Evolutionary conservation across 805 yeast genomes (phyloP).

Genomic region (Zygosaccharomyces bailii): DNA sequence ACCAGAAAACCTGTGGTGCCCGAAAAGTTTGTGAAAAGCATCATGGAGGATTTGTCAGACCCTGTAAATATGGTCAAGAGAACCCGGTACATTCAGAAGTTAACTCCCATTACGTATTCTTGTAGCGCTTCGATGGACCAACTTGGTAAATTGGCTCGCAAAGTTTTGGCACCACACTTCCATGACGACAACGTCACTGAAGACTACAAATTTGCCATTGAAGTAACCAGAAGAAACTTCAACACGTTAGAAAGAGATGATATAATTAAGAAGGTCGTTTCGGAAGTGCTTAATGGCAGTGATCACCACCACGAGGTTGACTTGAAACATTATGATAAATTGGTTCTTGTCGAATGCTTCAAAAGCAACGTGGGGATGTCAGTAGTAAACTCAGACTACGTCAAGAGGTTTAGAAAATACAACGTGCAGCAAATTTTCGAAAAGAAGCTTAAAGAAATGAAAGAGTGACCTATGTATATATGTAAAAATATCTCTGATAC

Average conservation of each 20-base stretch:
- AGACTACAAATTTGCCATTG: conserved; percentile 65
- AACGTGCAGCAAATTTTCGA: conserved; percentile 81
- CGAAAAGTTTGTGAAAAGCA: conserved; percentile 57
- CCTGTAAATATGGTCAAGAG: conserved; percentile 45
- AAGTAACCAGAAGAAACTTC: conserved; percentile 75
- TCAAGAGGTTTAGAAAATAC: conserved; percentile 56
- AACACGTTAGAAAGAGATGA: conserved; percentile 65
- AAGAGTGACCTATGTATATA: conserved; percentile 8
- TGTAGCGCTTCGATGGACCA: conserved; percentile 71
- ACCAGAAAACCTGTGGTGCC: conserved; percentile 78
- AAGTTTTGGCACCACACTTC: conserved; percentile 66
- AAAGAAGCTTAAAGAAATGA: conserved; percentile 29
- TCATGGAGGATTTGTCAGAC: conserved; percentile 59
- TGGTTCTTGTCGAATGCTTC: conserved; percentile 82
- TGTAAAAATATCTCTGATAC: conserved; percentile 2
- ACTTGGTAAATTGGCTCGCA: conserved; percentile 53
- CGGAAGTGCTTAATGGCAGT: conserved; percentile 58
- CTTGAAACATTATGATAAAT: conserved; percentile 70
- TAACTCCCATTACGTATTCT: conserved; percentile 76
- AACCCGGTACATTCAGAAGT: conserved; percentile 70
- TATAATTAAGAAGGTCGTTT: conserved; percentile 71
- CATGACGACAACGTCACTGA: conserved; percentile 43
- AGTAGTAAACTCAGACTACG: conserved; percentile 60
- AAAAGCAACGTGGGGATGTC: conserved; percentile 86
- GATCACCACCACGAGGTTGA: conserved; percentile 70